Evolutionary conservation across 2,329 filamentous ascomycete genomes (phyloP).

Genomic region (Aplosporella prunicola): DNA sequence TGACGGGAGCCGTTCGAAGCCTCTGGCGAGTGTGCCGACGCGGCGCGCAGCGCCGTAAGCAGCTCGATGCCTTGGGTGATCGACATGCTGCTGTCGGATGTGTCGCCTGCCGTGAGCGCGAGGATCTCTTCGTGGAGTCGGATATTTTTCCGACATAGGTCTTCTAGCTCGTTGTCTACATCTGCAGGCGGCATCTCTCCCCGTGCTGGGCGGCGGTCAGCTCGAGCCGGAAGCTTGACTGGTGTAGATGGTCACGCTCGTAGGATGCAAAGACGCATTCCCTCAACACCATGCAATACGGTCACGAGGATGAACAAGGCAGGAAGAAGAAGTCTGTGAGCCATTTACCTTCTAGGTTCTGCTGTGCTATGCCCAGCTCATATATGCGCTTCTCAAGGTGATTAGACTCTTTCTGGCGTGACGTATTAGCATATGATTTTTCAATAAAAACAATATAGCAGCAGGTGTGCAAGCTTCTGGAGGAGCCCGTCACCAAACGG

Average conservation of each 20-base stretch:
- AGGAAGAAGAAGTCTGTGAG: not conserved
- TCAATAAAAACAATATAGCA: too few relatives aligned
- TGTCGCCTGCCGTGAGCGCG: constrained; percentile 34
- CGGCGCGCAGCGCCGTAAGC: constrained; percentile 36
- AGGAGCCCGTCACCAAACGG: too few relatives aligned
- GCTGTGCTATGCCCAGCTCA: constrained; percentile 8
- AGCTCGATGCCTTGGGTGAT: constrained; percentile 35
- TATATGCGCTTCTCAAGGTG: constrained; percentile 10
- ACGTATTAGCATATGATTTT: too few relatives aligned
- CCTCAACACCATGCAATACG: too few relatives aligned
- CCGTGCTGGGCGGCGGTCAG: constrained; percentile 19
- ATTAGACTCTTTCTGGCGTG: constrained; percentile 10
- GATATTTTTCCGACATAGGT: constrained; percentile 39
- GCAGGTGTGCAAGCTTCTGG: too few relatives aligned
- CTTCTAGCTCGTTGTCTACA: constrained; percentile 38
- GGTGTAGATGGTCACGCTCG: too few relatives aligned
- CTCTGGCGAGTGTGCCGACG: constrained; percentile 9
- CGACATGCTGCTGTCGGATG: constrained; percentile 31
- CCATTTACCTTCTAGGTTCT: constrained; percentile 7
- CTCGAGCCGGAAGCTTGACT: too few relatives aligned
- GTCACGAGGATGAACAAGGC: not conserved
- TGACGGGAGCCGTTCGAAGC: constrained; percentile 35
- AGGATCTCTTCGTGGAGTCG: constrained; percentile 38
- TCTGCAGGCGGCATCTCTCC: constrained; percentile 26
- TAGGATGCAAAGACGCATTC: too few relatives aligned